phyloP scores from a whole-genome alignment of 768 basidiomycete genomes.

The Tricholoma saponaceum region DNA sequence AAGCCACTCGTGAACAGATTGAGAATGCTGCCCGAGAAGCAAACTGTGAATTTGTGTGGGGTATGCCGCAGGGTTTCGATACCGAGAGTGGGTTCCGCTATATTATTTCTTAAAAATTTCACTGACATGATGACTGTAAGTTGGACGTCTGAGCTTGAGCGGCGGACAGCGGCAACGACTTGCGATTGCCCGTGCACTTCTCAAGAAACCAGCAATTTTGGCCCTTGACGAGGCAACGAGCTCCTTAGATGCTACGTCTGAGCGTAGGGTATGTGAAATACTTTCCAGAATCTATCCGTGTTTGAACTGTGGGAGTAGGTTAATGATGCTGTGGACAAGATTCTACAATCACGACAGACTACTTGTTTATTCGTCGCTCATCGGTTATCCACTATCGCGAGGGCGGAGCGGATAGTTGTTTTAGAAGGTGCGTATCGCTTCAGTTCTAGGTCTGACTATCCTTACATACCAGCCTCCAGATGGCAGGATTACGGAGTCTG shows the following conservation, averaged over 20 bases:
- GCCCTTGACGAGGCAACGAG: conserved; percentile 90
- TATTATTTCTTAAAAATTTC: not conserved
- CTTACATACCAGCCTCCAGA: conserved; percentile 32
- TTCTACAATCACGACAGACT: conserved; percentile 72
- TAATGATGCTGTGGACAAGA: conserved; percentile 89
- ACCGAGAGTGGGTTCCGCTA: conserved; percentile 65
- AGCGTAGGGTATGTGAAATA: conserved; percentile 56
- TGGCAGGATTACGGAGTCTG: conserved; percentile 78
- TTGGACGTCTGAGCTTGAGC: conserved; percentile 64
- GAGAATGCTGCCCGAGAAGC: conserved; percentile 87
- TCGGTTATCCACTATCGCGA: conserved; percentile 82
- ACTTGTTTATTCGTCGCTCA: conserved; percentile 91
- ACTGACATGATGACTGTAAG: conserved; percentile 28
- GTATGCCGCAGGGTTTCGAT: conserved; percentile 91
- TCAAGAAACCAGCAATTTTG: conserved; percentile 85
- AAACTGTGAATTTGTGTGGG: conserved; percentile 96
- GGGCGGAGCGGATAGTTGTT: conserved; percentile 87
- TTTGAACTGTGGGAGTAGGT: conserved; percentile 38
- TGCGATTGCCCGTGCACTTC: conserved; percentile 81
- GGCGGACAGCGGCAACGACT: conserved; percentile 82
- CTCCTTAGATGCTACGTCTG: conserved; percentile 84
- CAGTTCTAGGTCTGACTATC: not conserved
- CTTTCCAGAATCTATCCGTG: not conserved
- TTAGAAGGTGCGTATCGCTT: conserved; percentile 59
- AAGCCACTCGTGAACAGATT: conserved; percentile 76